Conservation (phyloP, 169 alveolate species). For the Babesia sp. region DNA sequence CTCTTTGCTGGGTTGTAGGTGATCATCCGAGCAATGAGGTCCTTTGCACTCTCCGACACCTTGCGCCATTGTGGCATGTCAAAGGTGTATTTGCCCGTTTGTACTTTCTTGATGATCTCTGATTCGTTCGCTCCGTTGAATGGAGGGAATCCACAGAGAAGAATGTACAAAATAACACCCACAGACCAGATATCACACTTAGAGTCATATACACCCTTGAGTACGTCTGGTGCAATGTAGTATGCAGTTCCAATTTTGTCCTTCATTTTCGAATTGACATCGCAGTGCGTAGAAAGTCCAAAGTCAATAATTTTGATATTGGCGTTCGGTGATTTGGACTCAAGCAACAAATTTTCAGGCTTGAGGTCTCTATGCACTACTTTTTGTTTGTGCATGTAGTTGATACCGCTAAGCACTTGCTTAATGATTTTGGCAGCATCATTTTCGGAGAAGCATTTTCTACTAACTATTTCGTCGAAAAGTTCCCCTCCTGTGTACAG, state of each 20-base stretch:
- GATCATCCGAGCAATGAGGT: constrained; percentile 82
- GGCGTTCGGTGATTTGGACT: constrained; percentile 81
- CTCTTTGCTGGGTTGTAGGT: constrained; percentile 84
- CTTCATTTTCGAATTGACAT: constrained; percentile 85
- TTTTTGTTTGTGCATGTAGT: constrained; percentile 88
- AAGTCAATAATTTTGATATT: constrained; percentile 93
- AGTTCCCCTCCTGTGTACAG: constrained; percentile 94
- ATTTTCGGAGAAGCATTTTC: constrained; percentile 87
- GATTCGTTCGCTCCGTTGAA: constrained; percentile 86
- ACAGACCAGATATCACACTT: constrained; percentile 90
- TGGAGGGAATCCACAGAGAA: constrained; percentile 89
- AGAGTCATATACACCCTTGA: constrained; percentile 86
- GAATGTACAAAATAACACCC: constrained; percentile 87
- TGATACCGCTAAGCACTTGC: constrained; percentile 90
- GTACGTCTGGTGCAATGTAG: constrained; percentile 90
- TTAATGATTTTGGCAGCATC: constrained; percentile 91
- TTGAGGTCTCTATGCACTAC: constrained; percentile 88
- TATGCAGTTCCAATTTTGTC: constrained; percentile 93
- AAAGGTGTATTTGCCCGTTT: constrained; percentile 81
- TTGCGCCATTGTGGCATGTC: constrained; percentile 82
- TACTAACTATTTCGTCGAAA: constrained; percentile 89
- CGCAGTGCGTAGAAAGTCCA: constrained; percentile 91
- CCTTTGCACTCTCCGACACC: constrained; percentile 87
- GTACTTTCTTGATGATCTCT: constrained; percentile 86
- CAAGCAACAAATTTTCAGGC: constrained; percentile 88